Evolutionary conservation across 495 filamentous ascomycete species (phyloP).

Genomic region (Neurospora sp.): DNA sequence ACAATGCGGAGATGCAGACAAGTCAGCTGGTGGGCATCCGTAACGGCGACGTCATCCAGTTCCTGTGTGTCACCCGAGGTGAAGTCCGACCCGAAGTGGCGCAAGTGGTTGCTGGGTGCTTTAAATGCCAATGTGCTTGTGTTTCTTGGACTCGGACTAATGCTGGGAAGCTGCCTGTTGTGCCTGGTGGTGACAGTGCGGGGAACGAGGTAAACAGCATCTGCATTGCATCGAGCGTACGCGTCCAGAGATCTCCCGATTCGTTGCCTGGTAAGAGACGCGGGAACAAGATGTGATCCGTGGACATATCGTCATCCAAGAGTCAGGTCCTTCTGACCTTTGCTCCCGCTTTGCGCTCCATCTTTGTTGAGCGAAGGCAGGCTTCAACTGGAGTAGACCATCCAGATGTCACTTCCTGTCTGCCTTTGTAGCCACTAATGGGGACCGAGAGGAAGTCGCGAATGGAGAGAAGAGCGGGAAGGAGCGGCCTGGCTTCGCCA

Average conservation of each 20-base stretch:
- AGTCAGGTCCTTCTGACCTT: background rate
- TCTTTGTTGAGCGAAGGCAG: background rate
- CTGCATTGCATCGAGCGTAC: conserved; percentile 2
- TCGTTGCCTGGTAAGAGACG: background rate
- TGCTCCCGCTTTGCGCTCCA: background rate
- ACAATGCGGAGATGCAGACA: background rate
- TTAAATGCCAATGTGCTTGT: background rate
- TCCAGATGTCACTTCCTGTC: background rate
- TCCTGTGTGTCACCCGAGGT: conserved; percentile 9
- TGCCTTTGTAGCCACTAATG: background rate
- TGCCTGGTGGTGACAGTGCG: conserved; percentile 1
- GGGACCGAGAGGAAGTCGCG: background rate
- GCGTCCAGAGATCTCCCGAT: background rate
- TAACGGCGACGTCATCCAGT: conserved; percentile 23
- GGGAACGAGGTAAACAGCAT: conserved; percentile 3
- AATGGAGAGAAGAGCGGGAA: background rate
- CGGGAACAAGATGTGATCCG: background rate
- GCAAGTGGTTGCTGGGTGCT: background rate
- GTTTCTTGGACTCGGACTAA: background rate
- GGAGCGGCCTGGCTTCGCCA: background rate
- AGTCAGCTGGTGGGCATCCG: conserved; percentile 8
- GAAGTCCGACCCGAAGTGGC: background rate
- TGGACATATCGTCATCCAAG: background rate
- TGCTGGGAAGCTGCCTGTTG: background rate
- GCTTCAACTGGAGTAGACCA: background rate